phyloP scores from a whole-genome alignment of 148 eudicot genomes.

The Vaccinium myrtillus region DNA sequence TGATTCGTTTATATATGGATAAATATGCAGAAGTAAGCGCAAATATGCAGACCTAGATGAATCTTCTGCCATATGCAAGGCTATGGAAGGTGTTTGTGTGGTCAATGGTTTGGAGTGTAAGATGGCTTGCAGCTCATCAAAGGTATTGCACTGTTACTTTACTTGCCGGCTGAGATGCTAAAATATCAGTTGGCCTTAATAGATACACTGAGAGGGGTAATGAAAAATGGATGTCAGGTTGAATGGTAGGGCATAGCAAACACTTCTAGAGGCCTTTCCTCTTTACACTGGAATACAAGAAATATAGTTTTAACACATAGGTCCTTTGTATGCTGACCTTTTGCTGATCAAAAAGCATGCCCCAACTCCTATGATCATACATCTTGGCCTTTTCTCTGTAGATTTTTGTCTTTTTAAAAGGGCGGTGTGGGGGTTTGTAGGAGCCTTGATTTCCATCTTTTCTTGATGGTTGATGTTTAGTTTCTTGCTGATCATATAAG shows the following conservation, averaged over 20 bases:
- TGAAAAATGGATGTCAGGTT: background rate
- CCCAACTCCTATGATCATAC: background rate
- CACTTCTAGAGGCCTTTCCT: background rate
- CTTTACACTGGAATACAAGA: background rate
- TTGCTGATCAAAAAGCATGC: background rate
- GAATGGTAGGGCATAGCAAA: background rate
- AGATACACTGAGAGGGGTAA: background rate
- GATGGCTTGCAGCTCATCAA: constrained; percentile 77
- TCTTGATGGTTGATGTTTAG: background rate
- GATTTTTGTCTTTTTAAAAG: background rate
- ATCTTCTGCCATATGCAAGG: constrained; percentile 51
- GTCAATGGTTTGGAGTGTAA: constrained; percentile 91
- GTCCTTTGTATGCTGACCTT: constrained; percentile 5
- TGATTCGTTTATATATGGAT: background rate
- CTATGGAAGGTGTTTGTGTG: constrained; percentile 52
- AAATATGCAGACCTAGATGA: constrained; percentile 60
- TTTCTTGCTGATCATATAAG: constrained; percentile 7
- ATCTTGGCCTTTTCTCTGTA: background rate
- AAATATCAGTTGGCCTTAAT: background rate
- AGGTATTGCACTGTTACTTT: constrained; percentile 43
- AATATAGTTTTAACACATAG: background rate
- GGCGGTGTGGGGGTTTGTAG: background rate
- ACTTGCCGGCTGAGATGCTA: background rate
- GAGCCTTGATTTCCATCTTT: background rate
- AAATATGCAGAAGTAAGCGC: constrained; percentile 68